Conservation (phyloP, 2,329 filamentous ascomycete species). For the Colletotrichum tropicicola region DNA sequence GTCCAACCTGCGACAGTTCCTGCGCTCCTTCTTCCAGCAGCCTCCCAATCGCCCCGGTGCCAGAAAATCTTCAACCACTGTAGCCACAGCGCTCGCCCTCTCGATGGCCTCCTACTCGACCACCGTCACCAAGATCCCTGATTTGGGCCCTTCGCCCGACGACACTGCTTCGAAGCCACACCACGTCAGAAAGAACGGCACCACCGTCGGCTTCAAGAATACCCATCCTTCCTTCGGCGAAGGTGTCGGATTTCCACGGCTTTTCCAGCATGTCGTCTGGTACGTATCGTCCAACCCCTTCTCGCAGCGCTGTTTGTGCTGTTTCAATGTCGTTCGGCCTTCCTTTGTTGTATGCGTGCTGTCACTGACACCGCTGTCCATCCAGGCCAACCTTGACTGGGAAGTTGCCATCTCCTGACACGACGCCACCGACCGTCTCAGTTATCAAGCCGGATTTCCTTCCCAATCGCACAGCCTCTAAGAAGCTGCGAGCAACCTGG, state of each 20-base stretch:
- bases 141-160: constrained; percentile 46
- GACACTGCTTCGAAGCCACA: constrained; percentile 56
- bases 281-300: constrained; percentile 34
- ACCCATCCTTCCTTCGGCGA: constrained; percentile 56
- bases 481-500: constrained; percentile 85
- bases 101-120: constrained; percentile 34
- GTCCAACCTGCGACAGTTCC: constrained; percentile 19
- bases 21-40: constrained; percentile 13
- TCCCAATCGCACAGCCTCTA: constrained; percentile 61
- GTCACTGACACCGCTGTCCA: constrained; percentile 2
- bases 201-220: constrained; percentile 56
- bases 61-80: constrained; percentile 22
- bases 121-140: constrained; percentile 44
- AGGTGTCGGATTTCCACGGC: constrained; percentile 29
- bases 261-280: constrained; percentile 46
- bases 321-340: not conserved
- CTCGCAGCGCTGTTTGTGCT: too few species aligned
- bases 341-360: not conserved
- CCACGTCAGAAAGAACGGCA: constrained; percentile 54
- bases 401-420: constrained; percentile 61
- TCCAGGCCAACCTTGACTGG: constrained; percentile 50
- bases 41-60: constrained; percentile 6
- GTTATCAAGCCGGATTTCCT: constrained; percentile 76
- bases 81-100: constrained; percentile 25
- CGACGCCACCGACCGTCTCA: constrained; percentile 70